Base-by-base conservation (phyloP, 257 asterid species). In the Solanum habrochaites region DNA sequence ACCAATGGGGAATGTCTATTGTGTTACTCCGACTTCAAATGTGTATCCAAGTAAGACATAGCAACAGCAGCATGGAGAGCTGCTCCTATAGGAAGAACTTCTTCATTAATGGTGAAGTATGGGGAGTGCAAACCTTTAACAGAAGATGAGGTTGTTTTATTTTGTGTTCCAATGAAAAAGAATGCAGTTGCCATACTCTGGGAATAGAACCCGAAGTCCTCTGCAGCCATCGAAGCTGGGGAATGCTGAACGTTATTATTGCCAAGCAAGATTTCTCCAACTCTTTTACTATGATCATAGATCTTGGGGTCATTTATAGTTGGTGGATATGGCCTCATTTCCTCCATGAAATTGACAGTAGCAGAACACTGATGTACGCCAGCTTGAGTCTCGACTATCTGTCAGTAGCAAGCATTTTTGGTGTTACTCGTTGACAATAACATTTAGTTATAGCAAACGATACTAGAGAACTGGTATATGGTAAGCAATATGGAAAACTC, bases 31-130 rank as follows among this genome's bases (percentile, higher is more conserved):
- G 49, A 67, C 80, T 89, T 85, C 29, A 83, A 85, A 84, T 90
- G 88, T 62, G 73, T 77, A 82, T 93, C 93, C 91, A 95, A 89
- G 92, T 93, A 96, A 31, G 95, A 42, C 72, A 93, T 58, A 1
- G 98, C 98, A 14, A 96, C 97, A 20, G 99, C 93, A 83, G 99
- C 98, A 88, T 93, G 98, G 32, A 96, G 91, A 66, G 98, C 95
- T 67, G 99, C 98, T 72, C 98, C 99, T 1, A 95, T 77, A 2
- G 98, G 91, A 77, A 96, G 96, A 83, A 86, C 97, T 66, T 83
- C 91, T 87, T 96, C 98, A 67, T 91, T 98, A 3, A 95, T 85
- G 52, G 88, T 86, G 78, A 96, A 90, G 87, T 93, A 87, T 4
- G 98, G 95, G 5, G 97, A 91, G 88, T 96, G 99, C 91, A 93